Percentiles rank a stretch among this genome's conserved stretches.
phyloP scores from a whole-genome alignment of 73 alveolate genomes.

The Blepharisma stoltei region DNA sequence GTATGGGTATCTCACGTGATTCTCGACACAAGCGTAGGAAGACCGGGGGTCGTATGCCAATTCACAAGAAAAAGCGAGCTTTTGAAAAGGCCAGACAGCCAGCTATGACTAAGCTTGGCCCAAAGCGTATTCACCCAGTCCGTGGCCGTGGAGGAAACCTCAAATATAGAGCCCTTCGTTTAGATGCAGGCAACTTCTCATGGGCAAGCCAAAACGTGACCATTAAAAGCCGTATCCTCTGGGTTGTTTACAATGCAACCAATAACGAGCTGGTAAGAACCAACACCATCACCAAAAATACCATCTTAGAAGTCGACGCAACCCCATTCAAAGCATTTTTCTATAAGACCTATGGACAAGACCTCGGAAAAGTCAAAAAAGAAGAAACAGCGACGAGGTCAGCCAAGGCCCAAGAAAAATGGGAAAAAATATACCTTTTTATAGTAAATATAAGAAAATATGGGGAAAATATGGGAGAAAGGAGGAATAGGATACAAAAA shows the following conservation, averaged over 20 bases:
- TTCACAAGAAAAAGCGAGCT: slow-evolving; percentile 91
- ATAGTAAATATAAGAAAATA: no score
- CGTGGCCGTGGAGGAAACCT: slow-evolving; percentile 75
- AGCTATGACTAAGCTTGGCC: slow-evolving; percentile 81
- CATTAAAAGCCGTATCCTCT: slow-evolving; percentile 79
- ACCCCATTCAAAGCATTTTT: slow-evolving; percentile 87
- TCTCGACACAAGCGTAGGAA: slow-evolving; percentile 93
- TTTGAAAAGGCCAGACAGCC: slow-evolving; percentile 90
- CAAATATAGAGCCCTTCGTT: slow-evolving; percentile 74
- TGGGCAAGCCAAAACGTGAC: slow-evolving; percentile 77
- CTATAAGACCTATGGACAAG: slow-evolving; percentile 74
- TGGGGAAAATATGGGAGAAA: slow-evolving; percentile 39
- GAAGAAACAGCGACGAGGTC: slow-evolving; percentile 36
- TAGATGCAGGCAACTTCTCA: slow-evolving; percentile 76
- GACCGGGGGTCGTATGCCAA: slow-evolving; percentile 97
- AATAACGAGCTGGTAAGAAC: slow-evolving; percentile 97
- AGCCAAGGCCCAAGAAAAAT: slow-evolving; percentile 25
- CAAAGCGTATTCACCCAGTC: slow-evolving; percentile 49
- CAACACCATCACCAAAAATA: slow-evolving; percentile 82
- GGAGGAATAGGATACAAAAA: slow-evolving; percentile 61
- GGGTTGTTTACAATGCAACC: slow-evolving; percentile 94
- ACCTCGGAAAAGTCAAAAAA: slow-evolving; percentile 64
- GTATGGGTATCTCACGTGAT: slow-evolving; percentile 96
- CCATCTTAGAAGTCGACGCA: slow-evolving; percentile 82
- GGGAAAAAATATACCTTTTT: slow-evolving; percentile 46